A percentile compares a stretch with the other conserved stretches of the same genome.
phyloP scores from a whole-genome alignment of 2,329 filamentous ascomycete genomes.

The Juglanconis oblonga region DNA sequence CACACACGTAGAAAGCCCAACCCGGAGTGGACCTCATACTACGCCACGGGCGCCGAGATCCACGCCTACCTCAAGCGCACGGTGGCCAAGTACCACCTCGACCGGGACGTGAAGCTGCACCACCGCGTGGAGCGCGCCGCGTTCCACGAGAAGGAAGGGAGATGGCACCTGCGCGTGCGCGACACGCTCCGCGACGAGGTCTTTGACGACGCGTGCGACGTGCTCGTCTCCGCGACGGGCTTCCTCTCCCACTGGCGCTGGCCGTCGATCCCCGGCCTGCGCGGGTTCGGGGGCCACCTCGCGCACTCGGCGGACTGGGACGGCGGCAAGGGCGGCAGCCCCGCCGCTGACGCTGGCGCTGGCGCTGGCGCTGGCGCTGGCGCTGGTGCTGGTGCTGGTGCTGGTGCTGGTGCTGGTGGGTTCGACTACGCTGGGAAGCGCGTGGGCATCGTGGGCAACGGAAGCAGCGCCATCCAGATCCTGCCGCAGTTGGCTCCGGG shows the following conservation, averaged over 20 bases:
- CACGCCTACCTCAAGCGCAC: slow-evolving; percentile 58
- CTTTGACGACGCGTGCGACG: slow-evolving; percentile 47
- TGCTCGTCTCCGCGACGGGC: slow-evolving; percentile 59
- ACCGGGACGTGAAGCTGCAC: slow-evolving; percentile 50
- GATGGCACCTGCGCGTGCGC: slow-evolving; percentile 52
- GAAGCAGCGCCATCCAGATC: slow-evolving; percentile 23
- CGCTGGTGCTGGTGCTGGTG: too few relatives aligned
- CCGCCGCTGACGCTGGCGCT: too few relatives aligned
- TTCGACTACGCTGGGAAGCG: slow-evolving; percentile 4
- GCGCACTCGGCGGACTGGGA: slow-evolving; percentile 11
- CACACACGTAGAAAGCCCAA: background rate
- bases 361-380: too few relatives aligned
- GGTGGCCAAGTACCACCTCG: slow-evolving; percentile 60
- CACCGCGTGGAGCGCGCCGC: slow-evolving; percentile 49
- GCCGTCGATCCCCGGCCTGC: slow-evolving; percentile 47
- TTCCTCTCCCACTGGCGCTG: slow-evolving; percentile 63
- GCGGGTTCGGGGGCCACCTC: slow-evolving; percentile 6
- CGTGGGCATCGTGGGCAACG: slow-evolving; percentile 9
- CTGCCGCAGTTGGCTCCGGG: slow-evolving; percentile 25
- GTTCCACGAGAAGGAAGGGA: slow-evolving; percentile 49
- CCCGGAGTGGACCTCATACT: slow-evolving; percentile 63
- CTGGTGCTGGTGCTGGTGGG: too few relatives aligned
- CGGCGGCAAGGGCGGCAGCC: too few relatives aligned
- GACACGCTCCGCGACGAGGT: slow-evolving; percentile 33
- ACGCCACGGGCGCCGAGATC: slow-evolving; percentile 63